Base-by-base conservation (phyloP, 306 rosid species). In the Urtica urens region DNA sequence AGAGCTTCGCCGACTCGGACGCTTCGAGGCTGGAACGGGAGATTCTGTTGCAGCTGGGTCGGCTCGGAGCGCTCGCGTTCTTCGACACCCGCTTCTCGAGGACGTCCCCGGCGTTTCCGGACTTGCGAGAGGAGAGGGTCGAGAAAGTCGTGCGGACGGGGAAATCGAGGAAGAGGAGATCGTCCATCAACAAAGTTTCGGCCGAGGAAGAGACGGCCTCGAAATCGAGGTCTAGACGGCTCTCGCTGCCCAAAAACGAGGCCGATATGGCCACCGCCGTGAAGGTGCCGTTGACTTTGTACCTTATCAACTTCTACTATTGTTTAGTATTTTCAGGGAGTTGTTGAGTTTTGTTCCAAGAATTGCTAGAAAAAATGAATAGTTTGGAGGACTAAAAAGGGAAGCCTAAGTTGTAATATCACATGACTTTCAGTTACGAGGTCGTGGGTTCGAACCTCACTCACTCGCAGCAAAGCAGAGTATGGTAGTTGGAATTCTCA, bases 11-110 rank as follows among this genome's bases (percentile, higher is more conserved):
- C 23, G 86, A 79, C 79, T 78, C 87, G 6, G 79, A 76, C 20
- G 71, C 59, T 30, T 41, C 47, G 31, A 64, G 64, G 64, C 64
- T 84, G 78, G 79, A 79, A 65, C 68, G 68, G 49, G 79, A 79
- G 49, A 84, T 88, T 51, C 51, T 70, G 12, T 34, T 37, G 57
- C 86, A 80, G 45, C 63, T 83, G 39, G 80, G 70, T 53, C 81
- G 70, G 74, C 86, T 88, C 46, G 97, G 97, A 58, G 93, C 71
- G 20, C 78, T 84, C 1, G 71, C 74, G 29, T 69, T 84, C 33
- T 88, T 81, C 27, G 51, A 81, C 21, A 46, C 68, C 34, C 69
- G 80, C 64, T 68, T 88, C 31, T 76, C 77, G 6, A 76, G 74
- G 38, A 66, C 78, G 66, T 48, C 64, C 51, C 70, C 93, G 11